Base-by-base conservation (phyloP, 257 asterid species). In the Scutellaria baicalensis region DNA sequence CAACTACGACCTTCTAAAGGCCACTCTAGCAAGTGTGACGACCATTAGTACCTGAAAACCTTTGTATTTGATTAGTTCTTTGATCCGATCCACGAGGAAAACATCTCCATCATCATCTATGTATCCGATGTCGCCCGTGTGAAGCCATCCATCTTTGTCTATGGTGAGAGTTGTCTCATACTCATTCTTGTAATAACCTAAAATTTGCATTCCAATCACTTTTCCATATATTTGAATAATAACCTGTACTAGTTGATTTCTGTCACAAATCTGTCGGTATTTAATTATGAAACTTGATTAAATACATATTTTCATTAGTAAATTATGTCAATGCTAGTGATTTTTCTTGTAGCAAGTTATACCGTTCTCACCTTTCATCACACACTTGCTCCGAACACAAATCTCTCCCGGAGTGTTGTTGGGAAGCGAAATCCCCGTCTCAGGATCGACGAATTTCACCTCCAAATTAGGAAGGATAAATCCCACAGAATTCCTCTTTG, bases 111-210 rank as follows among this genome's bases (percentile, higher is more conserved):
- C 97, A 0, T 85, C 92, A 58, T 93, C 97, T 2, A 93, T 93
- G 86, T 89, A 91, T 42, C 97, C 98, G 50, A 91, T 85, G 74
- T 93, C 98, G 7, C 98, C 96, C 0, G 97, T 90, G 81, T 89
- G 98, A 45, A 93, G 96, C 98, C 98, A 93, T 4, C 94, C 94
- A 1, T 89, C 85, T 74, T 84, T 75, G 73, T 93, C 97, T 0
- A 93, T 88, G 44, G 90, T 89, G 52, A 82, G 86, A 21, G 75
- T 66, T 4, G 96, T 93, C 80, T 93, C 97, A 5, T 79, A 71
- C 74, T 91, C 96, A 52, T 93, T 93, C 69, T 91, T 90, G 80
- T 84, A 89, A 82, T 91, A 93, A 12, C 98, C 97, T 93, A 78
- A 50, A 70, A 59, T 18, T 20, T 14, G 2, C 6, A 10, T 54